Evolutionary conservation across 352 stramenopile species (phyloP).

Genomic region (Phytopythium sindhum): DNA sequence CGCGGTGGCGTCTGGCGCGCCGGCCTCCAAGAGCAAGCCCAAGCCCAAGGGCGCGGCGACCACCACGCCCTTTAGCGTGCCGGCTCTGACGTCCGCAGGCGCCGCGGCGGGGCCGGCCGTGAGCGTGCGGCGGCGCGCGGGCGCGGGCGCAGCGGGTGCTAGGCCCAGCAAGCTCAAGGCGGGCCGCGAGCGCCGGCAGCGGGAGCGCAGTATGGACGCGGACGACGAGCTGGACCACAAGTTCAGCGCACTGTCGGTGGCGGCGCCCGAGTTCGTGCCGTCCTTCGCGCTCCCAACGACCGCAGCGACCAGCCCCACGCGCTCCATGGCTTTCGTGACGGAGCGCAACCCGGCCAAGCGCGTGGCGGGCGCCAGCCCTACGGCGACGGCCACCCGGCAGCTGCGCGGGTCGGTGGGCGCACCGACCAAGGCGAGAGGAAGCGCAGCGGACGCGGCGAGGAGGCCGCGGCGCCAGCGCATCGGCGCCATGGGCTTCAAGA

Average conservation of each 20-base stretch:
- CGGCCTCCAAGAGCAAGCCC: conserved; percentile 13
- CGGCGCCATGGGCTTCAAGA: conserved; percentile 37
- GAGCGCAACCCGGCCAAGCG: conserved; percentile 18
- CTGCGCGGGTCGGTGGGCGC: neutral
- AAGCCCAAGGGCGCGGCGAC: neutral
- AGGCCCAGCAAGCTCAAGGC: conserved; percentile 46
- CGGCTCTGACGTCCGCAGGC: neutral
- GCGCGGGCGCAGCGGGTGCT: conserved; percentile 6
- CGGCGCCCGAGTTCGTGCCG: conserved; percentile 53
- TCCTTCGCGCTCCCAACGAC: conserved; percentile 11
- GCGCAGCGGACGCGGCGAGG: conserved; percentile 5
- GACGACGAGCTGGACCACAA: conserved; percentile 61
- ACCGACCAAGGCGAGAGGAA: neutral
- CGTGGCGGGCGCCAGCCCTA: neutral
- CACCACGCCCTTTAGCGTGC: conserved; percentile 5
- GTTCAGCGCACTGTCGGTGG: conserved; percentile 54
- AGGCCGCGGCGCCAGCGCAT: conserved; percentile 53
- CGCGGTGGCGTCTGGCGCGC: no score
- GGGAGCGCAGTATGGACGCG: conserved; percentile 44
- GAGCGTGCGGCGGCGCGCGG: conserved; percentile 7
- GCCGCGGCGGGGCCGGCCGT: neutral
- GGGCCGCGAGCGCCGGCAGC: conserved; percentile 53
- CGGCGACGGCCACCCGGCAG: neutral
- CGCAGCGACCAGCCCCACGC: conserved; percentile 11
- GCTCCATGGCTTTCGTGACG: conserved; percentile 57